Conservation (phyloP, 2,329 filamentous ascomycete species). For the Nemania sp. region DNA sequence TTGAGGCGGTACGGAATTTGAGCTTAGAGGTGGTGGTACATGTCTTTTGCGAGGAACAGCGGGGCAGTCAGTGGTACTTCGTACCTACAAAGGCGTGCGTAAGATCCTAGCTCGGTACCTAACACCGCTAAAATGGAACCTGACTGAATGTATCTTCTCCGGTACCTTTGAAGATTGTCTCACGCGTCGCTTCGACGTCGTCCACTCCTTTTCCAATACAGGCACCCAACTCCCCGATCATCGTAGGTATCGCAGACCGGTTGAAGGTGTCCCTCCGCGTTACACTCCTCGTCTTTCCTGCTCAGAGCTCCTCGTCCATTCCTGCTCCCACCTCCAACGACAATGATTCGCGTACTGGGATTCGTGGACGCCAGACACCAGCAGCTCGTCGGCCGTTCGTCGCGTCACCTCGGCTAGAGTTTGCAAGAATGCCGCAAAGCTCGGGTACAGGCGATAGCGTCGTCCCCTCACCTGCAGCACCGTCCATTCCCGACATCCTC, state of each 20-base stretch:
- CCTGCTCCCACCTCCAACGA: slow-evolving; percentile 1
- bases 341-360: not conserved
- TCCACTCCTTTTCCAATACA: too few species aligned
- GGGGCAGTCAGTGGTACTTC: too few species aligned
- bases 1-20: too few species aligned
- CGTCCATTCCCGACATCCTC: not conserved
- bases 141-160: too few species aligned
- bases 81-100: not conserved
- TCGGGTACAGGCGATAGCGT: slow-evolving; percentile 14
- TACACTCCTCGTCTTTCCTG: not conserved
- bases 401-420: slow-evolving; percentile 6
- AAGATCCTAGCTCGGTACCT: too few species aligned
- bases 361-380: not conserved
- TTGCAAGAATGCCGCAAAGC: slow-evolving; percentile 14
- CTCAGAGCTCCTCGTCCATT: not conserved
- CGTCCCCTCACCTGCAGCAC: slow-evolving; percentile 8
- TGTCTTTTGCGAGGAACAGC: too few species aligned
- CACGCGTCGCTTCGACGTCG: too few species aligned
- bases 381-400: not conserved
- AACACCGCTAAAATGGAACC: not conserved
- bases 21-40: too few species aligned
- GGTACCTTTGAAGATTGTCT: too few species aligned
- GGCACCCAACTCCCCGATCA: too few species aligned
- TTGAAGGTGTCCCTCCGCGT: too few species aligned
- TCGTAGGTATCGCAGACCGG: too few species aligned